A percentile compares a stretch with the other conserved stretches of the same genome.
Evolutionary conservation across 75 land plant species (phyloP).

Genomic region (Ceratopteris richardii): DNA sequence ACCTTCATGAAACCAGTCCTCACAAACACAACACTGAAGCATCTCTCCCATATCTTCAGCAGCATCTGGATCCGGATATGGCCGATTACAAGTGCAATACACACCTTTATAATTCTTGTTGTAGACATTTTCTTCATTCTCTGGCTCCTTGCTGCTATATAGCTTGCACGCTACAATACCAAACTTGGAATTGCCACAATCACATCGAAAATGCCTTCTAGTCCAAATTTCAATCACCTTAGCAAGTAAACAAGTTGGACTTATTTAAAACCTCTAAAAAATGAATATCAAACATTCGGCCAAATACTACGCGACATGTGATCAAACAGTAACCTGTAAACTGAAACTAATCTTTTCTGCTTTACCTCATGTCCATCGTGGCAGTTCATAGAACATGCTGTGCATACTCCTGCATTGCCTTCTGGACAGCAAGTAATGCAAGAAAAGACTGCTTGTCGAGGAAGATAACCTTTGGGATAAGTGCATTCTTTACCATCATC

Average conservation of each 20-base stretch:
- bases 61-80: conserved; percentile 83
- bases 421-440: conserved; percentile 80
- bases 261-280: too few relatives aligned
- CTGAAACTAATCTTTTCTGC: background rate
- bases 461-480: conserved; percentile 76
- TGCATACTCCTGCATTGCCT: conserved; percentile 95
- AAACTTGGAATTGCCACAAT: conserved; percentile 97
- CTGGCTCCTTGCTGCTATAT: conserved; percentile 60
- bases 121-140: conserved; percentile 64
- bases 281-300: too few relatives aligned
- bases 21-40: conserved; percentile 98
- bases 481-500: conserved; percentile 97
- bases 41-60: conserved; percentile 71
- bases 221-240: conserved; percentile 95
- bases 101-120: conserved; percentile 88
- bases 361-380: conserved; percentile 97
- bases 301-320: background rate
- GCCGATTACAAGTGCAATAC: conserved; percentile 81
- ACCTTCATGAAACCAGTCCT: conserved; percentile 98
- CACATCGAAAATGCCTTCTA: conserved; percentile 85
- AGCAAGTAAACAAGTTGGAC: background rate
- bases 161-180: conserved; percentile 70
- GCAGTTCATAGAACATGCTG: conserved; percentile 78
- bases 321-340: background rate
- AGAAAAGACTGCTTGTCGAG: conserved; percentile 89